Base-by-base conservation (phyloP, 352 stramenopile species). In the Pythium biforme region DNA sequence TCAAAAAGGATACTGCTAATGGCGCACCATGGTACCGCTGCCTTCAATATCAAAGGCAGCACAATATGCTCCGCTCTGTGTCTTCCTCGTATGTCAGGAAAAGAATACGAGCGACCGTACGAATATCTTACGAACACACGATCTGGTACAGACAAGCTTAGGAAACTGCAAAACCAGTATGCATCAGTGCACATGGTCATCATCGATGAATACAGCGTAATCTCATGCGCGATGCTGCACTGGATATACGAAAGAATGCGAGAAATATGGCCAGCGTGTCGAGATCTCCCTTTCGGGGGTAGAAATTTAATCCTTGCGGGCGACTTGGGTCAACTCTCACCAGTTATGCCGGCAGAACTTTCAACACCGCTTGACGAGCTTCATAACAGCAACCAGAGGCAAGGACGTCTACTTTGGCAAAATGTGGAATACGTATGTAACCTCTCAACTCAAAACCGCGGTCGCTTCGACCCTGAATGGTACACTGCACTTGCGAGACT, bases 201-300 rank as follows among this genome's bases (percentile, higher is more conserved):
- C 15, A 50, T 64, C 20, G 47, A 64, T 23, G 57, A 64, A 25
- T 64, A 64, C 15, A 57, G 47, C 23, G 57, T 64, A 0, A 55
- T 57, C 22, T 64, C 57, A 25, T 64, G 57, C 22, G 57, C 33
- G 8, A 57, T 64, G 57, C 47, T 64, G 10, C 27, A 51, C 26
- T 64, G 57, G 57, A 64, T 64, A 14, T 47, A 64, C 37, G 8
- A 55, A 39, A 5, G 57, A 34, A 48, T 64, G 33, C 12, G 34
- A 25, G 57, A 64, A 40, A 57, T 64, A 6, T 57, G 57, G 57
- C 57, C 57, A 25, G 14, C n/a, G 1, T 43, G 7, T 12, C 47
- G 57, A 11, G 7, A 64, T 19, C 9, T 52, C 6, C 57, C 57
- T 33, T 57, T 64, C 34, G 48, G 57, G 27, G 57, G 57, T 15